phyloP scores from a whole-genome alignment of 169 alveolate genomes.

The Eimeria tenella region DNA sequence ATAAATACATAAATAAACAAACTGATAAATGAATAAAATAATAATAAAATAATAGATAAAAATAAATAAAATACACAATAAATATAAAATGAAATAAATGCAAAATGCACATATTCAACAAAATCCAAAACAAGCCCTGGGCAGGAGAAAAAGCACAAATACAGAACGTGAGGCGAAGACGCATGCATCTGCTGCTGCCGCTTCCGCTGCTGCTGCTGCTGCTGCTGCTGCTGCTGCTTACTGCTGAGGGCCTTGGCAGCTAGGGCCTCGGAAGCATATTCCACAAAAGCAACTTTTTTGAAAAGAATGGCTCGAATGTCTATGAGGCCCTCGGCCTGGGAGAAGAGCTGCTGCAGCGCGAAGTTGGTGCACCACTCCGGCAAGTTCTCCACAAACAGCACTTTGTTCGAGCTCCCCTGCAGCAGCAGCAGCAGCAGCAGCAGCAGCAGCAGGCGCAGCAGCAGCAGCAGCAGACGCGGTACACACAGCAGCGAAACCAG shows the following conservation, averaged over 20 bases:
- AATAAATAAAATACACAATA: no score
- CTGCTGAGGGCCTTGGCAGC: constrained; percentile 88
- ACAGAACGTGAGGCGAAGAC: background rate
- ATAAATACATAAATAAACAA: no score
- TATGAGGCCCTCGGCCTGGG: constrained; percentile 84
- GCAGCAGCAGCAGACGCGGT: no score
- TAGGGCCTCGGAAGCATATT: constrained; percentile 85
- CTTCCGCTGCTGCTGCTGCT: background rate
- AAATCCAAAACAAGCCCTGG: no score
- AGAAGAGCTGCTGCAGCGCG: constrained; percentile 84
- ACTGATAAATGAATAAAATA: no score
- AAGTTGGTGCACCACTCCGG: constrained; percentile 85
- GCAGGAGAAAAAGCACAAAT: background rate
- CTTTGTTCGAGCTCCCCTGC: constrained; percentile 80
- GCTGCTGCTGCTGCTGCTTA: constrained; percentile 1
- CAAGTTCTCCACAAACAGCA: constrained; percentile 88
- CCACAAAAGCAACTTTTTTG: constrained; percentile 89
- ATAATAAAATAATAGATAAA: no score
- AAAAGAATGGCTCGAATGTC: constrained; percentile 89
- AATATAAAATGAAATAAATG: no score
- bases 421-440: no score
- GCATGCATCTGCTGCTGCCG: background rate
- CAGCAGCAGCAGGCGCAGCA: no score
- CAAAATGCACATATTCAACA: no score
- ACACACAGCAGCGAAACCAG: background rate